Evolutionary conservation across 2,329 filamentous ascomycete species (phyloP), one percentile per base, ranked within the genome.

Genomic region (Claviceps pusilla): DNA sequence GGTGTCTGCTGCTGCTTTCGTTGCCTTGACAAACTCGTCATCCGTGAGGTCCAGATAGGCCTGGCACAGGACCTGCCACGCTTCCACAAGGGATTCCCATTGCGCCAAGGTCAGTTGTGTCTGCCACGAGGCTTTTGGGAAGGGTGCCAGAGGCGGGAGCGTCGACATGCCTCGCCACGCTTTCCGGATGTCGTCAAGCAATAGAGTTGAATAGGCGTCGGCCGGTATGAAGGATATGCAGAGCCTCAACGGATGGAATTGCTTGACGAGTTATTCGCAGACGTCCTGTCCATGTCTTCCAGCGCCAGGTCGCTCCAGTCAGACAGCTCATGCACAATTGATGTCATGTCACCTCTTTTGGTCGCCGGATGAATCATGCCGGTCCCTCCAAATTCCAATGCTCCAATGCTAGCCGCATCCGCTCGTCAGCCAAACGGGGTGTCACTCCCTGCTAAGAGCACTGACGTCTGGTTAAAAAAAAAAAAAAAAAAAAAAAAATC

Each of bases 1-100:
- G 4, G 77, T 75, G 3, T 68, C 59, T 9, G 79, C 31, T 70
- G 66, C 28, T 16, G 43, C 24, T 29, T 16, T 16, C 12, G 11
- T 19, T 70, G 66, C 41, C 67, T 64, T 49, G 9, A 66, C 59
- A 57, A 93, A 86, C 0, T 80, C 71, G 1, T 74, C 63, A 7
- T 80, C 74, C 0, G 78, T 62, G 0, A 86, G 69, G 14, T 77
- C 73, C 35, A 93, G 68, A 58, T 89, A 79, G 3, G 82, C 76
- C 53, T 83, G 76, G 7, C 80, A 71, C 7, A 95, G 75, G 11
- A 79, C 72, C 19, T 82, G 71, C 89, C 89, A 96, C 41, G 87
- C 83, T 58, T 86, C 79, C 49, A 94, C 71, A 65, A 86, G 89
- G 37, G 79, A 75, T 59, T 84, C 76, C 89, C 89, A 95, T 69